Conservation (phyloP, 768 basidiomycete genomes). For the Termitomyces sp. region DNA sequence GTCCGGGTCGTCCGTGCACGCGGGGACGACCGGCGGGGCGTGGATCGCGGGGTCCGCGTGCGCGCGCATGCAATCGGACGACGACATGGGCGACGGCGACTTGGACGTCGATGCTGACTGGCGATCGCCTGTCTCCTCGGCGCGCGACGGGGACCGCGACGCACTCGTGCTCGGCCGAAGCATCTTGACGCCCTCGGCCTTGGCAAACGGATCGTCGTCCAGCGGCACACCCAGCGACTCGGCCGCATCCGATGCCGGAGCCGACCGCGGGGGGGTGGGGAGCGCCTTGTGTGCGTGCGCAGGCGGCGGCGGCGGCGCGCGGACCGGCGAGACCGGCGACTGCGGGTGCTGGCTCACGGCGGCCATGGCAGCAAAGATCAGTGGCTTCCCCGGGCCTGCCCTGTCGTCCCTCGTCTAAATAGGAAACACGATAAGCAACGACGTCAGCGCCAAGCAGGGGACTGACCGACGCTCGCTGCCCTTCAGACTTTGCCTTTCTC, state of each 20-base stretch:
- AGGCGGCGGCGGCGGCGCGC: too few species aligned
- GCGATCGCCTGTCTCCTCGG: too few species aligned
- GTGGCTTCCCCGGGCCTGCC: slow-evolving; percentile 37
- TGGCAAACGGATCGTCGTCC: slow-evolving; percentile 54
- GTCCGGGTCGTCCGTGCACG: slow-evolving; percentile 16
- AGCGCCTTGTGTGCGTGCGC: too few species aligned
- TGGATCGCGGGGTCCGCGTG: background rate
- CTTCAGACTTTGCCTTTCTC: too few species aligned
- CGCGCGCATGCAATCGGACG: background rate
- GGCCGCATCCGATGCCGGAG: too few species aligned
- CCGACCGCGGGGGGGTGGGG: too few species aligned
- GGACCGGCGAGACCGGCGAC: too few species aligned
- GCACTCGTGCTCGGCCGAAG: slow-evolving; percentile 7
- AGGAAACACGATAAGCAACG: too few species aligned
- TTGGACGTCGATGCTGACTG: background rate
- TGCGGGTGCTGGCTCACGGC: slow-evolving; percentile 7
- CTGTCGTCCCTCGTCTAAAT: too few species aligned
- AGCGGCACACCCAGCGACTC: slow-evolving; percentile 31
- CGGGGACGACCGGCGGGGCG: slow-evolving; percentile 27
- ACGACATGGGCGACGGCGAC: background rate
- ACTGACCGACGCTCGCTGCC: too few species aligned
- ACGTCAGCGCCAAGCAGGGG: too few species aligned
- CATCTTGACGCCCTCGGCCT: slow-evolving; percentile 46
- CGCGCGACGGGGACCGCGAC: too few species aligned
- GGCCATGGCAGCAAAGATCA: slow-evolving; percentile 59